Conservation (phyloP, 2,329 filamentous ascomycete species). For the Penicillium corylophilum region DNA sequence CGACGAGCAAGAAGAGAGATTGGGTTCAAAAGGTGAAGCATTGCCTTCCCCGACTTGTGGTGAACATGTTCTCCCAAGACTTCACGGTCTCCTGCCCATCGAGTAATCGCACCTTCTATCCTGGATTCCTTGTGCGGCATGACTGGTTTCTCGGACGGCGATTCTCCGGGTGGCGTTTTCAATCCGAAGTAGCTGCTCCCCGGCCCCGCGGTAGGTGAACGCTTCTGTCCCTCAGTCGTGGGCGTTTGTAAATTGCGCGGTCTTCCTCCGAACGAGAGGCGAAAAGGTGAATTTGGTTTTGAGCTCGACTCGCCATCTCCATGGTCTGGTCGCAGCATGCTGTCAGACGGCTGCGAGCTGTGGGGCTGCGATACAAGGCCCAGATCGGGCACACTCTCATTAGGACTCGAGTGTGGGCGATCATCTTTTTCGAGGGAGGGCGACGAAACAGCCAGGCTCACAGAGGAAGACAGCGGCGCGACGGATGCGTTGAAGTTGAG, state of each 20-base stretch:
- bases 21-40: constrained; percentile 59
- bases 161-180: constrained; percentile 30
- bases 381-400: constrained; percentile 25
- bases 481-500: constrained; percentile 21
- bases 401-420: constrained; percentile 34
- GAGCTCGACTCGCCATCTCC: constrained; percentile 27
- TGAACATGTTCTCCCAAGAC: constrained; percentile 25
- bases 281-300: constrained; percentile 38
- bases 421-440: constrained; percentile 25
- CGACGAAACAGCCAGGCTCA: constrained; percentile 29
- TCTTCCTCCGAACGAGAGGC: constrained; percentile 36
- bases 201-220: constrained; percentile 27
- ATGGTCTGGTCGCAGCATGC: constrained; percentile 22
- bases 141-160: constrained; percentile 22
- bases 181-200: constrained; percentile 28
- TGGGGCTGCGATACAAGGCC: constrained; percentile 26
- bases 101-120: constrained; percentile 20
- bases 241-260: constrained; percentile 22
- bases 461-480: constrained; percentile 29
- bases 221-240: constrained; percentile 28
- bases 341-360: constrained; percentile 27
- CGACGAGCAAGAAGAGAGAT: constrained; percentile 60
- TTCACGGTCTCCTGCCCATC: constrained; percentile 31
- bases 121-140: constrained; percentile 27
- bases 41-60: constrained; percentile 47